phyloP scores from a whole-genome alignment of 2,329 filamentous ascomycete genomes.

The Ophiostoma sp. region DNA sequence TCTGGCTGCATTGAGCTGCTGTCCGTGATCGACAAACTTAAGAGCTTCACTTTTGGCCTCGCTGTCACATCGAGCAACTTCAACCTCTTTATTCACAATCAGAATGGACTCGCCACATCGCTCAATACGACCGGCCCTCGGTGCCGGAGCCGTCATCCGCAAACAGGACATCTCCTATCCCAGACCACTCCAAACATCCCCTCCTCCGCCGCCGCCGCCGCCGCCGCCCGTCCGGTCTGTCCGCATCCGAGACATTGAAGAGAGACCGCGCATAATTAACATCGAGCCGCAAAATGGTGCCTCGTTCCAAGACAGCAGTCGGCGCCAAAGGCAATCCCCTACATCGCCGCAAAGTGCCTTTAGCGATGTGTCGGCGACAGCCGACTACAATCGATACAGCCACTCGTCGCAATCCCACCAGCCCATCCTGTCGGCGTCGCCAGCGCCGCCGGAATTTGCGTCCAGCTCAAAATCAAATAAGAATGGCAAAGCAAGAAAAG shows the following conservation, averaged over 20 bases:
- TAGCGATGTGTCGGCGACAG: neutral
- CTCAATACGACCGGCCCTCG: neutral
- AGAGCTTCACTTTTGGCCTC: neutral
- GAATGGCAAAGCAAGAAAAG: neutral
- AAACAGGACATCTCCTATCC: constrained; percentile 22
- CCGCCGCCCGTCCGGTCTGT: constrained; percentile 13
- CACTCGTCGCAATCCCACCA: neutral
- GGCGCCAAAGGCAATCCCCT: neutral
- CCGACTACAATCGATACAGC: neutral
- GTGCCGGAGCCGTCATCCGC: neutral
- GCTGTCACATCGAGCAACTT: neutral
- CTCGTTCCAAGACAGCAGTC: neutral
- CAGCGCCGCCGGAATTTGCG: neutral
- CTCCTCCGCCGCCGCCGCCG: neutral
- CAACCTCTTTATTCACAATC: neutral
- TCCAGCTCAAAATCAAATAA: neutral
- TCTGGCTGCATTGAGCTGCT: neutral
- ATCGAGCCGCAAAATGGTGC: constrained; percentile 9
- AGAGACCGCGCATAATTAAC: constrained; percentile 18
- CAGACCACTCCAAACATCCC: neutral
- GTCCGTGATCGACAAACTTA: neutral
- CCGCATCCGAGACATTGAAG: constrained; percentile 18
- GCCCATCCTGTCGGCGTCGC: neutral
- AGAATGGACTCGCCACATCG: neutral
- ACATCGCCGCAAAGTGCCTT: neutral